Base-by-base conservation (phyloP, 2,329 filamentous ascomycete genomes). In the Aspergillus fischeri region DNA sequence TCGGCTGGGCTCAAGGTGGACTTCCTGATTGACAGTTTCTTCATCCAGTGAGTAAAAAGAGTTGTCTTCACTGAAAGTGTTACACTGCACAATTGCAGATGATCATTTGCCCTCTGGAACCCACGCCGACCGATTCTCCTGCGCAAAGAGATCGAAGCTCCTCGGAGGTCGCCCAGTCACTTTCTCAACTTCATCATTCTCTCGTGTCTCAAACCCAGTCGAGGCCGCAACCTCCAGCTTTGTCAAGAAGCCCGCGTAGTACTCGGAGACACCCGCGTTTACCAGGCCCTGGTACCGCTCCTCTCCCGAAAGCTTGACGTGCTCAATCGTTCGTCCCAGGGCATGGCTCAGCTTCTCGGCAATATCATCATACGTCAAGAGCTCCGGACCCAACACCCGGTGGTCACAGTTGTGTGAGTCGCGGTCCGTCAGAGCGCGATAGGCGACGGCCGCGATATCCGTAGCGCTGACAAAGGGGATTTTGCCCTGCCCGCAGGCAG, bases 401-500 rank as follows among this genome's bases (percentile, higher is more conserved):
- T 74, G 65, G 35, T 81, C 77, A 0, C 67, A 73, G 56, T 81
- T 79, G 11, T 75, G 74, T 3, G 75, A 60, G 9, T 73, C 66
- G 27, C 68, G 55, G 20, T 74, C 70, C 8, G 73, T 77, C 44
- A 82, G 66, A 1, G 75, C 71, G 42, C 69, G 63, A 55, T 74
- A 72, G 1, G 76, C 79, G 1, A 80, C 75, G 3, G 73, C 73
- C 0, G 80, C 79, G 52, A 83, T 79, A 55, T 82, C 80, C 28
- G 74, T 66, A 5, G 75, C 74, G 14, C 75, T 75, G 4, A 83
- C 70, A 65, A 78, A 81, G 0, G 78, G 77, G n/a, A 81, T 69
- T 59, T 71, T 75, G 24, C 79, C 80, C 6, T 73, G 57, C 3
- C 71, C 75, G 1, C 75, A 73, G 0, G 78, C 78, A 8, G 78